These are phyloP conservation scores for Clarireedia monteithiana DNA, from an alignment of 2,329 filamentous ascomycete species.

Conservation along the genomic window DNA sequence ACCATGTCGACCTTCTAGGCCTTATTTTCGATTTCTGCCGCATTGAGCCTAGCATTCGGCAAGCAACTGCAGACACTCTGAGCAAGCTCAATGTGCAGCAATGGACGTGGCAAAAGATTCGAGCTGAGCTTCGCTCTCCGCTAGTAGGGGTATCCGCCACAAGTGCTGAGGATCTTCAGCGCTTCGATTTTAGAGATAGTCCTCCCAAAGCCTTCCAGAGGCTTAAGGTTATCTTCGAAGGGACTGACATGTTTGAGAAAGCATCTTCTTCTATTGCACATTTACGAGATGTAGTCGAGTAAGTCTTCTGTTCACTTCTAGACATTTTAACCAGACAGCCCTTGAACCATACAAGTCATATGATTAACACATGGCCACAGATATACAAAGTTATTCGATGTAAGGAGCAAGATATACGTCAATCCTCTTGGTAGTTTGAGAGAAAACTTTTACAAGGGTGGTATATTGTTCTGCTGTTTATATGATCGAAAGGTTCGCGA, in stretches of 20 bases:
- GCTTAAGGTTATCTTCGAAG: slow-evolving; percentile 52
- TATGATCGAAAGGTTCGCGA: slow-evolving; percentile 78
- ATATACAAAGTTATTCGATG: slow-evolving; percentile 67
- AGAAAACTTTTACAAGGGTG: slow-evolving; percentile 81
- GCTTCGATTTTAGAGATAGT: slow-evolving; percentile 77
- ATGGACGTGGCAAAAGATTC: slow-evolving; percentile 75
- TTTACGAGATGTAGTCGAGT: slow-evolving; percentile 64
- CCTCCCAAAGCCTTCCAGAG: slow-evolving; percentile 49
- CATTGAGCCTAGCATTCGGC: slow-evolving; percentile 60
- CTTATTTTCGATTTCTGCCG: slow-evolving; percentile 87
- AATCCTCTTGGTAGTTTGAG: slow-evolving; percentile 82
- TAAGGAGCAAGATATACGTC: slow-evolving; percentile 73
- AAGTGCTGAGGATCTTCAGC: slow-evolving; percentile 79
- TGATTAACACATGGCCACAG: background rate
- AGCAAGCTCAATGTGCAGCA: slow-evolving; percentile 80
- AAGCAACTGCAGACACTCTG: slow-evolving; percentile 70
- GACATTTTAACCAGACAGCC: background rate
- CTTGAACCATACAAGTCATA: background rate
- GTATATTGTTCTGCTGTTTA: slow-evolving; percentile 83
- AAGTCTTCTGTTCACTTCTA: background rate
- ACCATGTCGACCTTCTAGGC: slow-evolving; percentile 79
- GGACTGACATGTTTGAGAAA: slow-evolving; percentile 62
- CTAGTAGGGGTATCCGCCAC: slow-evolving; percentile 70
- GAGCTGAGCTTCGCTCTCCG: slow-evolving; percentile 73
- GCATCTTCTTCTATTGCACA: slow-evolving; percentile 72